Percentiles rank a stretch among this genome's conserved stretches.
These are phyloP conservation scores for Citrus medica DNA, from an alignment of 345 rosid species.

Conservation along the genomic window DNA sequence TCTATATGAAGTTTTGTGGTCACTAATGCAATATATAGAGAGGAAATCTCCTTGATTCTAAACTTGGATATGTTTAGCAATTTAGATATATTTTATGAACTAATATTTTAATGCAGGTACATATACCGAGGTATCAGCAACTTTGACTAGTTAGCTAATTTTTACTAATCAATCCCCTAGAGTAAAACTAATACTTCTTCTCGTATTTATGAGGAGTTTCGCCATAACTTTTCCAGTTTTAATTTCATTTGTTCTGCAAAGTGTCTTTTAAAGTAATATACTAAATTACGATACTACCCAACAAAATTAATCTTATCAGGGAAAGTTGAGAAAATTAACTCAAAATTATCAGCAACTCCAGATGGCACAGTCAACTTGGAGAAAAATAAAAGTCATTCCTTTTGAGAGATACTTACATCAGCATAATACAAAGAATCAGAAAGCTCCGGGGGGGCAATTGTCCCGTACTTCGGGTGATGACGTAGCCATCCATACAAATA, in stretches of 20 bases:
- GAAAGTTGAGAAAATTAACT: neutral
- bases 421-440: slow-evolving; percentile 71
- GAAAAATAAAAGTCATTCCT: neutral
- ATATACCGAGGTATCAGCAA: neutral
- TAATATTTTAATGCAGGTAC: neutral
- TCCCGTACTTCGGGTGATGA: slow-evolving; percentile 82
- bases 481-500: slow-evolving; percentile 90
- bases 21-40: neutral
- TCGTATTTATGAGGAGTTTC: neutral
- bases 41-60: neutral
- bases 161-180: neutral
- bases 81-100: neutral
- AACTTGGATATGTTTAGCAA: neutral
- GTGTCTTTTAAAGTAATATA: neutral
- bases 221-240: neutral
- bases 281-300: neutral
- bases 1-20: neutral
- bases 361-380: neutral
- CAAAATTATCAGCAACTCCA: neutral
- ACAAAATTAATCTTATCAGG: neutral
- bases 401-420: slow-evolving; percentile 56
- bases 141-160: neutral
- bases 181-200: neutral
- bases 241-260: neutral
- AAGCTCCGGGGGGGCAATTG: slow-evolving; percentile 63